A percentile compares a stretch with the other conserved stretches of the same genome.
Evolutionary conservation across 2,329 filamentous ascomycete species (phyloP).

Genomic region (Colletotrichum lindemuthianum): DNA sequence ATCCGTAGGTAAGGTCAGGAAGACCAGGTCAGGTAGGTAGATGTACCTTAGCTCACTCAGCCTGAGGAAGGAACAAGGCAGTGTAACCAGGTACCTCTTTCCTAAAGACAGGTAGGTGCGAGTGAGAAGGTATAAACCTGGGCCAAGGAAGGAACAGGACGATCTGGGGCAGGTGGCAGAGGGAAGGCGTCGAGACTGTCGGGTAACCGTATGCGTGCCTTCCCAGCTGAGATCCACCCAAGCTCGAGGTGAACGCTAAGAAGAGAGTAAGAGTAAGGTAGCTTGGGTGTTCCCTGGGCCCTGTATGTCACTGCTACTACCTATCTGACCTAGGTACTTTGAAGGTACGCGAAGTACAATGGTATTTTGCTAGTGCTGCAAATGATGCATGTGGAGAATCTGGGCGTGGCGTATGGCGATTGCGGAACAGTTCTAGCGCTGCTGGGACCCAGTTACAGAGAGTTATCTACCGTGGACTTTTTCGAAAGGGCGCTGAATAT

Average conservation of each 20-base stretch:
- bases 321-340: too few species aligned
- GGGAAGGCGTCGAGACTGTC: conserved; percentile 8
- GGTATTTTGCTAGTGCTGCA: conserved; percentile 22
- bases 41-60: background rate
- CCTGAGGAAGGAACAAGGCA: background rate
- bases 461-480: background rate
- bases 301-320: too few species aligned
- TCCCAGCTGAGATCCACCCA: background rate
- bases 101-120: background rate
- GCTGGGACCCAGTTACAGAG: background rate
- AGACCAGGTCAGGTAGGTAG: background rate
- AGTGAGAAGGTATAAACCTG: background rate
- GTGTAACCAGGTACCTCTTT: too few species aligned
- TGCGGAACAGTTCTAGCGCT: conserved; percentile 14
- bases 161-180: conserved; percentile 13
- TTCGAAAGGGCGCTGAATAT: background rate
- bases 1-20: background rate
- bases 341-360: background rate
- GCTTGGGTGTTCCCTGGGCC: background rate
- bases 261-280: background rate
- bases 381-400: conserved; percentile 28
- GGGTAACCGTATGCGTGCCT: conserved; percentile 14
- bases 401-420: conserved; percentile 27
- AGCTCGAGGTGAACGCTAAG: background rate
- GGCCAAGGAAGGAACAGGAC: background rate